Evolutionary conservation across 2,329 filamentous ascomycete species (phyloP).

Genomic region (Teratosphaeriaceae sp.): DNA sequence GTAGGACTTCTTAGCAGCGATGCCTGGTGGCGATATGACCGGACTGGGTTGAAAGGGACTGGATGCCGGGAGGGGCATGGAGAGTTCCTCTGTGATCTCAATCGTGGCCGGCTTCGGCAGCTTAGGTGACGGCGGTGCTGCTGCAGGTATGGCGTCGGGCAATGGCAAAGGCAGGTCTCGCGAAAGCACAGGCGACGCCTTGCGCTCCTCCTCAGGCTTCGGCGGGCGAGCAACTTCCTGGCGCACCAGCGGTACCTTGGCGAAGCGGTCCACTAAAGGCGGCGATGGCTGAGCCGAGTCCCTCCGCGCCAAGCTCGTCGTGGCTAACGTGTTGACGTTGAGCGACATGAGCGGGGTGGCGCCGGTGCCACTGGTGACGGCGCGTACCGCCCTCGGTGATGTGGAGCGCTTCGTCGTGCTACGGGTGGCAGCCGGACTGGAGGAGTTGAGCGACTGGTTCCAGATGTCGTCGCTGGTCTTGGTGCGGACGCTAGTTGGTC

Average conservation of each 20-base stretch:
- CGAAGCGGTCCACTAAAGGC: constrained; percentile 5
- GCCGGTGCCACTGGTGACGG: constrained; percentile 19
- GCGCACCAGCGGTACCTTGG: constrained; percentile 11
- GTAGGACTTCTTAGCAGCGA: constrained; percentile 6
- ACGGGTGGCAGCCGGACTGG: constrained; percentile 8
- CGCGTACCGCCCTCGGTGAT: constrained; percentile 13
- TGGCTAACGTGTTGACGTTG: constrained; percentile 21
- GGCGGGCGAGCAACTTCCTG: constrained; percentile 12
- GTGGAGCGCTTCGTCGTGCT: constrained; percentile 8
- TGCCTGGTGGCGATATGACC: constrained; percentile 3
- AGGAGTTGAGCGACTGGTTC: constrained; percentile 17
- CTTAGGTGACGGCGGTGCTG: constrained; percentile 1
- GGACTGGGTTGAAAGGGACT: constrained; percentile 16
- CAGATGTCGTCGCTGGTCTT: constrained; percentile 18
- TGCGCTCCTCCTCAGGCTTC: constrained; percentile 7
- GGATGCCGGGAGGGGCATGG: constrained; percentile 11
- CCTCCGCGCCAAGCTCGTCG: background rate
- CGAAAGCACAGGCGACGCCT: constrained; percentile 15
- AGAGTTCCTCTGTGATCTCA: constrained; percentile 6
- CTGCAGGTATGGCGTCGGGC: constrained; percentile 3
- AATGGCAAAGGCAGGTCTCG: constrained; percentile 9
- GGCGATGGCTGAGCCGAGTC: constrained; percentile 12
- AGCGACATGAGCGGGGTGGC: constrained; percentile 23
- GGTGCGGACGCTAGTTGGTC: constrained; percentile 4
- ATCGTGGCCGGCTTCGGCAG: background rate